A percentile compares a stretch with the other conserved stretches of the same genome.
Conservation (phyloP, 164 flowering plant species). For the Magnolia sinica region DNA sequence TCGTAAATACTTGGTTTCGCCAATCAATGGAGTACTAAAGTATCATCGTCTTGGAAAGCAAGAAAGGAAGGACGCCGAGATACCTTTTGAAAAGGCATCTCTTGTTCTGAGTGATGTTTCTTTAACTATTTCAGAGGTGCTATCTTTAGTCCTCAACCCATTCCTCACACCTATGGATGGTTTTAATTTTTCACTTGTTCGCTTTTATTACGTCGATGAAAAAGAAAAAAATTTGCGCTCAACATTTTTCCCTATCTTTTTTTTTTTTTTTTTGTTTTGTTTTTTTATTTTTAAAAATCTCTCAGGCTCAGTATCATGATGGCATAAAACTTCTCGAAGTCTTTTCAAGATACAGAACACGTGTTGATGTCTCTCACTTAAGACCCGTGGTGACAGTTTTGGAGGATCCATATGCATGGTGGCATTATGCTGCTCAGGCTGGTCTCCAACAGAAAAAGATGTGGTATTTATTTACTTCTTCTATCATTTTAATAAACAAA, state of each 20-base stretch:
- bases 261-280: background rate
- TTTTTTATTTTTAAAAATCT: constrained; percentile 7
- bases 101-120: constrained; percentile 76
- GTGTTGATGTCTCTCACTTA: constrained; percentile 83
- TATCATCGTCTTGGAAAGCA: constrained; percentile 96
- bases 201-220: background rate
- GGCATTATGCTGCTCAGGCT: constrained; percentile 92
- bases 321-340: constrained; percentile 88
- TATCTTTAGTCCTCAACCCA: background rate
- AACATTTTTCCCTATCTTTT: background rate
- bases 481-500: background rate
- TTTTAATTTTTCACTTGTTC: background rate
- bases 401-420: constrained; percentile 59
- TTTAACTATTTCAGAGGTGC: constrained; percentile 82
- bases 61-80: constrained; percentile 79
- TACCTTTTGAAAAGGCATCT: constrained; percentile 91
- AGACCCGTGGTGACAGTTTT: constrained; percentile 71
- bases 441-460: constrained; percentile 76
- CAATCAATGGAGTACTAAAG: constrained; percentile 83
- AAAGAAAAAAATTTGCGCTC: background rate
- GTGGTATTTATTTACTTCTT: constrained; percentile 45
- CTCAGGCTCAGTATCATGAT: constrained; percentile 91
- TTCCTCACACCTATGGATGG: background rate
- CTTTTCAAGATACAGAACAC: constrained; percentile 69
- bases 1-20: constrained; percentile 80